A percentile compares a stretch with the other conserved stretches of the same genome.
These are phyloP conservation scores for Podaxis rugospora DNA, from an alignment of 768 basidiomycete genomes.

Conservation along the genomic window DNA sequence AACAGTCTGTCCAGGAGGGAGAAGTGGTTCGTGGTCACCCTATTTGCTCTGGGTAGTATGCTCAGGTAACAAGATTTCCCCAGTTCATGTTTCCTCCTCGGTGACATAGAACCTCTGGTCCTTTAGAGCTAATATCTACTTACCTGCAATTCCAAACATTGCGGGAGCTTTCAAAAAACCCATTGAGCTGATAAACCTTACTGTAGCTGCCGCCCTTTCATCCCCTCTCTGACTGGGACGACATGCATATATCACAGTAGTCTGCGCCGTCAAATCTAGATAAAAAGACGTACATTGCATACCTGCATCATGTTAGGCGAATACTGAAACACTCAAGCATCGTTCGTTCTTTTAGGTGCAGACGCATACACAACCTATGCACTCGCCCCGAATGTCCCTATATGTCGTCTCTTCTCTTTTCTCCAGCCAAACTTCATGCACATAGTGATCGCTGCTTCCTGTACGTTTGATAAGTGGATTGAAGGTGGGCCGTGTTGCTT, in stretches of 20 bases:
- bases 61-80: conserved; percentile 46
- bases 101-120: conserved; percentile 30
- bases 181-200: conserved; percentile 71
- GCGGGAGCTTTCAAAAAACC: conserved; percentile 58
- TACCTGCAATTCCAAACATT: conserved; percentile 72
- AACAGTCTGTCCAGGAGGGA: conserved; percentile 50
- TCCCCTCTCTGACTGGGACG: not conserved
- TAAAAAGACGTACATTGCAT: too few species aligned
- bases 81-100: not conserved
- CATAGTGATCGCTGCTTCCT: conserved; percentile 14
- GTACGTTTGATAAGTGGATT: conserved; percentile 16
- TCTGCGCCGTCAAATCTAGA: too few species aligned
- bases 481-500: conserved; percentile 1
- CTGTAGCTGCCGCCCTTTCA: conserved; percentile 32
- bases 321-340: too few species aligned
- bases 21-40: conserved; percentile 65
- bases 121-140: conserved; percentile 72
- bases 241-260: too few species aligned
- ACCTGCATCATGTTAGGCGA: too few species aligned
- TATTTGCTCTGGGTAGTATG: conserved; percentile 51
- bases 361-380: not conserved
- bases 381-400: not conserved
- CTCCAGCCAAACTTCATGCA: conserved; percentile 20
- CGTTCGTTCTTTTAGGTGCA: not conserved
- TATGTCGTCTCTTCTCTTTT: not conserved